phyloP scores from a whole-genome alignment of 768 basidiomycete species.

The Rhizopogon rudus region DNA sequence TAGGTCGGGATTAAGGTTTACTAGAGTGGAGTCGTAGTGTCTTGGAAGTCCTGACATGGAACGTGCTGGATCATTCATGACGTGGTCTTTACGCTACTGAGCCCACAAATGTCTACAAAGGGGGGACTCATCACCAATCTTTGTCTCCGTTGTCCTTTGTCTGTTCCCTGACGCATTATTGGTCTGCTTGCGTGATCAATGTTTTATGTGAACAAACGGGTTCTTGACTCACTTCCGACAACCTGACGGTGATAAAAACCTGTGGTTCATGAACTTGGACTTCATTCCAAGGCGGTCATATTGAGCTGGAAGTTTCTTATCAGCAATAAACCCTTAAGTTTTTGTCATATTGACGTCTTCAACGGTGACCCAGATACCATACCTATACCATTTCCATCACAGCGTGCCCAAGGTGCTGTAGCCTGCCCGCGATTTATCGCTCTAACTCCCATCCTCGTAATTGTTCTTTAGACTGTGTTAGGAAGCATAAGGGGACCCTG shows the following conservation, averaged over 20 bases:
- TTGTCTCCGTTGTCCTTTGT: no score
- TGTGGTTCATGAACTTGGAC: background rate
- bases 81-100: background rate
- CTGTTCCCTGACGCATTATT: background rate
- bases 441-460: background rate
- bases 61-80: conserved; percentile 11
- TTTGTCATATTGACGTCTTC: conserved; percentile 2
- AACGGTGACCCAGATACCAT: background rate
- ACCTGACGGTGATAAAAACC: background rate
- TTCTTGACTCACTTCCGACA: background rate
- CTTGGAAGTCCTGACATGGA: conserved; percentile 28
- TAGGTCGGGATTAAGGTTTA: conserved; percentile 28
- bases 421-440: background rate
- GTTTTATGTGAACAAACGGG: background rate
- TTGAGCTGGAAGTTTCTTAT: background rate
- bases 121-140: background rate
- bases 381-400: background rate
- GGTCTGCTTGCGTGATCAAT: background rate
- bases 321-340: background rate
- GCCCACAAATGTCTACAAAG: background rate
- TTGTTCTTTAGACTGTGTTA: background rate
- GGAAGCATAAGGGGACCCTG: background rate
- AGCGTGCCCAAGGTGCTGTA: background rate
- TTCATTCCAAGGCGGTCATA: background rate
- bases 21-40: conserved; percentile 28